phyloP scores from a whole-genome alignment of 768 basidiomycete genomes.

The Cystofilobasidium ferigula region DNA sequence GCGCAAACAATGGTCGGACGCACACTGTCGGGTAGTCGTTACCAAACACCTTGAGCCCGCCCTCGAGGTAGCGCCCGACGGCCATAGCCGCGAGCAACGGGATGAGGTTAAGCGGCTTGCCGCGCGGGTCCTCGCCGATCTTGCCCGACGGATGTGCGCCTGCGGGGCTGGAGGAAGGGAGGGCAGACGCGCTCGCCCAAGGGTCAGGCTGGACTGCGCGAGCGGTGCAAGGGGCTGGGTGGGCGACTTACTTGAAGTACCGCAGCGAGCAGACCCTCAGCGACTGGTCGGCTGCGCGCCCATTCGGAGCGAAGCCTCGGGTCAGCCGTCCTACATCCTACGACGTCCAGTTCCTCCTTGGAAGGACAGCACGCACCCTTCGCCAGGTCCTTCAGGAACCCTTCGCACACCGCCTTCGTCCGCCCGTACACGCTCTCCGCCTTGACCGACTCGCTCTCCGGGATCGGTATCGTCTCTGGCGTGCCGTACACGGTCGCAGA shows the following conservation, averaged over 20 bases:
- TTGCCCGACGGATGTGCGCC: constrained; percentile 93
- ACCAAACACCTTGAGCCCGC: constrained; percentile 70
- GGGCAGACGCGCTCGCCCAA: not conserved
- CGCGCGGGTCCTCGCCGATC: constrained; percentile 94
- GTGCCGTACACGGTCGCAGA: constrained; percentile 97
- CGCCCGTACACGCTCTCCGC: constrained; percentile 90
- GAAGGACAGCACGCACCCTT: constrained; percentile 30
- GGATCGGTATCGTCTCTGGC: constrained; percentile 82
- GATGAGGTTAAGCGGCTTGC: constrained; percentile 85
- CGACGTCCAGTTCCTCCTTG: no score
- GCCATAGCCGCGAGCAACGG: constrained; percentile 93
- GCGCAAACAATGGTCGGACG: not conserved
- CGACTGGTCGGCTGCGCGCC: constrained; percentile 51
- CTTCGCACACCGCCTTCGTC: constrained; percentile 92
- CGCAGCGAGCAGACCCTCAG: constrained; percentile 62
- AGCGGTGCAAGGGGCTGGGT: not conserved
- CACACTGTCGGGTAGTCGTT: constrained; percentile 88
- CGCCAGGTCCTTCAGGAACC: constrained; percentile 73
- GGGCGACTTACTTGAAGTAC: constrained; percentile 70
- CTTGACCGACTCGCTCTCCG: constrained; percentile 73
- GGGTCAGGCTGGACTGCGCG: constrained; percentile 1
- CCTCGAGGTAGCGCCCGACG: constrained; percentile 65
- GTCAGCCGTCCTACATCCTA: not conserved
- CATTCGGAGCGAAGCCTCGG: not conserved
- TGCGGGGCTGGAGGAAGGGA: constrained; percentile 55